A percentile compares a stretch with the other conserved stretches of the same genome.
Conservation (phyloP, 176 grass and related monocot genomes). For the Juncus effusus region DNA sequence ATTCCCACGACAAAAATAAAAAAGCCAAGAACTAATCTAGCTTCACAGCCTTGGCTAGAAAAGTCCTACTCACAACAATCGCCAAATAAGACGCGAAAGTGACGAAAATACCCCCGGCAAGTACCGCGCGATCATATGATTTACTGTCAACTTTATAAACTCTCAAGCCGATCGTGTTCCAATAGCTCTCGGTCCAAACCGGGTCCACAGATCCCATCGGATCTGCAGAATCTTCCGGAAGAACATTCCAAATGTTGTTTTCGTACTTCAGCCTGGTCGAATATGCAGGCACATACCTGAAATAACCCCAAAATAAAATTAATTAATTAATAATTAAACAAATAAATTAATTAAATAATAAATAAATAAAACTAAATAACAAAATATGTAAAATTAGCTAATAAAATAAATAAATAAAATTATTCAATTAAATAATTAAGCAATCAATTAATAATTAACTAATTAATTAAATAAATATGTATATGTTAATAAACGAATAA, state of each 20-base stretch:
- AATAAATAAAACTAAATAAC: neutral
- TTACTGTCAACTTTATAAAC: constrained; percentile 70
- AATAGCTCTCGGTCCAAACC: constrained; percentile 93
- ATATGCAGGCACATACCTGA: constrained; percentile 87
- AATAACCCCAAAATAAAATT: neutral
- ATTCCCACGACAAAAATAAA: neutral
- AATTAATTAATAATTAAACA: constrained; percentile 15
- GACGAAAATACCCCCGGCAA: constrained; percentile 43
- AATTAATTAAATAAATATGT: no score
- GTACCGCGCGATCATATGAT: constrained; percentile 58
- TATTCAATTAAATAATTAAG: neutral
- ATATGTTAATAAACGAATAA: no score
- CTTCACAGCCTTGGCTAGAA: constrained; percentile 66
- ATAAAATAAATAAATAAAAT: neutral
- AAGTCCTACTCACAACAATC: constrained; percentile 40
- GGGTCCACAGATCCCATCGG: constrained; percentile 55
- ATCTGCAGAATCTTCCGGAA: constrained; percentile 58
- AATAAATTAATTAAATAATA: neutral
- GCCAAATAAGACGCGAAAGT: constrained; percentile 55
- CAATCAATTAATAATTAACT: no score
- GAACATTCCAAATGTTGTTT: constrained; percentile 56
- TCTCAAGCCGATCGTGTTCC: constrained; percentile 78
- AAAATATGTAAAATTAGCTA: neutral
- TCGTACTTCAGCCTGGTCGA: constrained; percentile 76
- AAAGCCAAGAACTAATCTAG: constrained; percentile 39